These are phyloP conservation scores for Calonectria multiphialidica DNA, from an alignment of 2,329 filamentous ascomycete genomes.

Conservation along the genomic window DNA sequence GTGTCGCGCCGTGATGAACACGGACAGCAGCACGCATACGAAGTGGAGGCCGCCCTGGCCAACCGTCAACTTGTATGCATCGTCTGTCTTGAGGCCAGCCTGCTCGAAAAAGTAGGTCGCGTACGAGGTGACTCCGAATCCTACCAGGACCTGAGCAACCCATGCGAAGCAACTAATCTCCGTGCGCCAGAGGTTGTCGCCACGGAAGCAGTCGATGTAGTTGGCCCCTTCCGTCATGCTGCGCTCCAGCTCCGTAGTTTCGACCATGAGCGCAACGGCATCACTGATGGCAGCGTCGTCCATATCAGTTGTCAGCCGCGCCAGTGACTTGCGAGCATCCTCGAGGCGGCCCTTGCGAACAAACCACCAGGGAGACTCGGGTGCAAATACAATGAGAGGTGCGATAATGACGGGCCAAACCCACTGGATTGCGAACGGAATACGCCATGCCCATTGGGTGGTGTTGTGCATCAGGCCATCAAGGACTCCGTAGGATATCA, in stretches of 20 bases:
- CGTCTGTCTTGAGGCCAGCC: constrained; percentile 51
- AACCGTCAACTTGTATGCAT: constrained; percentile 55
- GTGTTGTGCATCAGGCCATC: neutral
- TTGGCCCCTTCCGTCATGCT: constrained; percentile 48
- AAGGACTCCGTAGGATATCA: neutral
- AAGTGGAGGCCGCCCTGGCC: constrained; percentile 55
- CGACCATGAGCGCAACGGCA: constrained; percentile 56
- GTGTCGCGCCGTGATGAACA: constrained; percentile 51
- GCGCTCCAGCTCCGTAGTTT: constrained; percentile 45
- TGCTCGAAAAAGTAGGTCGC: constrained; percentile 57
- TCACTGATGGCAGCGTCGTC: constrained; percentile 60
- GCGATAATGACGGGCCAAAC: neutral
- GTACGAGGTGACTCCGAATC: constrained; percentile 35
- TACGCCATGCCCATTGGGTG: constrained; percentile 39
- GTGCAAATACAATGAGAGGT: neutral
- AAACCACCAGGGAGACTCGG: constrained; percentile 46
- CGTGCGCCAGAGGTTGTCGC: constrained; percentile 43
- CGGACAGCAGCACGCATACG: constrained; percentile 54
- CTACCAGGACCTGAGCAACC: constrained; percentile 43
- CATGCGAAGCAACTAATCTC: constrained; percentile 45
- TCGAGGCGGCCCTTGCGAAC: constrained; percentile 50
- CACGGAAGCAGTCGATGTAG: constrained; percentile 36
- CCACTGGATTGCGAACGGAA: constrained; percentile 55
- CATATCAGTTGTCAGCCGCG: constrained; percentile 46
- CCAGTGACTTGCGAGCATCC: constrained; percentile 47